A percentile compares a stretch with the other conserved stretches of the same genome.
phyloP scores from a whole-genome alignment of 2,329 filamentous ascomycete genomes.

The Macrophomina tecta region DNA sequence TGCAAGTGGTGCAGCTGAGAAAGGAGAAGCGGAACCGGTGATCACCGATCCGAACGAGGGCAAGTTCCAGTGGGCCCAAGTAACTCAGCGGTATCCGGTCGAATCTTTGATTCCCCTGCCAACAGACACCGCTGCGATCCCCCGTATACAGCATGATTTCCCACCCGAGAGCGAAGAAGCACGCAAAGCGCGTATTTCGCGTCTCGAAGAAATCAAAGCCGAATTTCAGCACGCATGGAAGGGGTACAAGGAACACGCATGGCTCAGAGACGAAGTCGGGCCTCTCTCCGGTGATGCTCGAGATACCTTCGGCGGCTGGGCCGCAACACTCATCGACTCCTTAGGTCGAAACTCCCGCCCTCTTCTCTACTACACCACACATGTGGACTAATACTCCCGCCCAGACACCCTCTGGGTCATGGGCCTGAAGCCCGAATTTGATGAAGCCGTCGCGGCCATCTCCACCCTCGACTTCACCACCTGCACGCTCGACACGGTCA shows the following conservation, averaged over 20 bases:
- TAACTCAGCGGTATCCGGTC: constrained; percentile 38
- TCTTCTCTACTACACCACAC: not conserved
- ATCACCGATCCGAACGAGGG: constrained; percentile 3
- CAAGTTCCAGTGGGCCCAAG: constrained; percentile 40
- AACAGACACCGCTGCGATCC: constrained; percentile 37
- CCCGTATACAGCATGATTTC: constrained; percentile 43
- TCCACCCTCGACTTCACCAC: constrained; percentile 83
- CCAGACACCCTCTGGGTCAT: constrained; percentile 89
- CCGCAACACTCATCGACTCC: constrained; percentile 69
- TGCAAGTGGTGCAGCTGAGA: not conserved
- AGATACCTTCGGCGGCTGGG: constrained; percentile 71
- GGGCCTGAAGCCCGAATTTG: constrained; percentile 78
- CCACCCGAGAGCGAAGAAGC: constrained; percentile 32
- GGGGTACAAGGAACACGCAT: constrained; percentile 67
- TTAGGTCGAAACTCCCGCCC: constrained; percentile 26
- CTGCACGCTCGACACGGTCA: constrained; percentile 70
- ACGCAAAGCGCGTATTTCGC: constrained; percentile 36
- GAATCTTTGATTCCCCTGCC: constrained; percentile 39
- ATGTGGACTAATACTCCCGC: not conserved
- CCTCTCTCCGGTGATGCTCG: constrained; percentile 60
- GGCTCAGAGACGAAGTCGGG: constrained; percentile 68
- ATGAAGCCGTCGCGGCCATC: constrained; percentile 74
- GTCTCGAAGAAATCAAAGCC: constrained; percentile 38
- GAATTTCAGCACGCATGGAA: constrained; percentile 54
- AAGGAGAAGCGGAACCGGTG: not conserved